Base-by-base conservation (phyloP, 164 flowering plant genomes). In the Vitis rotundifolia region DNA sequence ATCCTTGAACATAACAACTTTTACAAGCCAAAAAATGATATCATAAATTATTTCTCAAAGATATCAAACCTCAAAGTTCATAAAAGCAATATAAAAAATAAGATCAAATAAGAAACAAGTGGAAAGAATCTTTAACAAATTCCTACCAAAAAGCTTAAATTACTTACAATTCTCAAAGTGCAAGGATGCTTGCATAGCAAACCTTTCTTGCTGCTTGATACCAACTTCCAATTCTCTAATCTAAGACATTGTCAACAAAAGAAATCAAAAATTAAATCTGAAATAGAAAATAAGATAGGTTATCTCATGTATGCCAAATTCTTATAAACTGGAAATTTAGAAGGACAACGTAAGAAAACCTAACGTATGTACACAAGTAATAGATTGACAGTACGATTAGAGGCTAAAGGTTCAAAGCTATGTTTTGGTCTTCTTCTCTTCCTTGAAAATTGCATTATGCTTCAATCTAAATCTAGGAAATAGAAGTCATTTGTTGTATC, bases 191-290 rank as follows among this genome's bases (percentile, higher is more conserved):
- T 84, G 82, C 59, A 74, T 5, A 59, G 93, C 93, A 75, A 75
- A 61, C 73, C 81, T 89, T 59, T 92, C 87, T 37, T 92, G 87
- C 68, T 89, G 84, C 81, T 87, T 92, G 59, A 82, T 54, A 78
- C 69, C 73, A 57, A 54, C 62, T 74, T 90, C 97, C 85, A 85
- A 44, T 55, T 86, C 91, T 81, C 81, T 81, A 57, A 94, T 85
- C 98, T 91, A 68, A 65, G 56, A 66, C 29, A 68, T 61, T 31
- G 29, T 14, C 31, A 66, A 13, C 57, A 62, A 15, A 61, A 61
- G 2, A 53, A 18, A 19, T 9, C 9, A 26, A 28, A 9, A 22
- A 70, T 12, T 28, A 52, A 8, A 29, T 12, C 49, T 19, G 11
- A 48, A 49, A 29, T 14, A 11, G 64, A 49, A 37, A 55, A 22